Percentiles rank a stretch among this genome's conserved stretches.
phyloP scores from a whole-genome alignment of 1,284 basidiomycete genomes.

The Tilletia indica region DNA sequence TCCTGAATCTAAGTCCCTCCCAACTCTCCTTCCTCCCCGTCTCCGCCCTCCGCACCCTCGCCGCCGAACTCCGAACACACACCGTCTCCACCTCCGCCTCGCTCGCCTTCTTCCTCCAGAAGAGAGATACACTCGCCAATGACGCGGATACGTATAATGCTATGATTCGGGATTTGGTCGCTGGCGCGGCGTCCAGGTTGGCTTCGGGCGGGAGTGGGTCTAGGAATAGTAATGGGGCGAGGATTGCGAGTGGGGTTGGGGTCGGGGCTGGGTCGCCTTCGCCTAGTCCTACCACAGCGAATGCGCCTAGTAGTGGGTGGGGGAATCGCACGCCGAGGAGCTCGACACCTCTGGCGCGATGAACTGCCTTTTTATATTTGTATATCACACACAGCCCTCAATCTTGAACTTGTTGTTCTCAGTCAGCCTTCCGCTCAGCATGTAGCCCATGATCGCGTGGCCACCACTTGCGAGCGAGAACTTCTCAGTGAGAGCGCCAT shows the following conservation, averaged over 20 bases:
- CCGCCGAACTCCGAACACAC: conserved; percentile 2
- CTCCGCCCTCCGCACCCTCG: not conserved
- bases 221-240: not conserved
- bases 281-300: not conserved
- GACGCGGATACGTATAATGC: conserved; percentile 19
- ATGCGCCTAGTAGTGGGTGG: not conserved
- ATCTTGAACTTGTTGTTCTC: no score
- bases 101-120: conserved; percentile 12
- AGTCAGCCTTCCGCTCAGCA: no score
- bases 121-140: not conserved
- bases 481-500: no score
- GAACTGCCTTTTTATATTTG: not conserved
- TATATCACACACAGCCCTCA: no score
- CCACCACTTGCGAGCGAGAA: no score
- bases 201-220: conserved; percentile 2
- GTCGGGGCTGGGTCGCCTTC: not conserved
- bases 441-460: no score
- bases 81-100: conserved; percentile 2
- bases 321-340: not conserved
- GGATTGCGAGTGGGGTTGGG: not conserved
- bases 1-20: not conserved
- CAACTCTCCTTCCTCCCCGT: conserved; percentile 6
- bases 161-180: conserved; percentile 19
- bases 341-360: conserved; percentile 10
- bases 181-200: conserved; percentile 4